phyloP scores from a whole-genome alignment of 1,284 basidiomycete genomes.

The Boletus semigastroideus region DNA sequence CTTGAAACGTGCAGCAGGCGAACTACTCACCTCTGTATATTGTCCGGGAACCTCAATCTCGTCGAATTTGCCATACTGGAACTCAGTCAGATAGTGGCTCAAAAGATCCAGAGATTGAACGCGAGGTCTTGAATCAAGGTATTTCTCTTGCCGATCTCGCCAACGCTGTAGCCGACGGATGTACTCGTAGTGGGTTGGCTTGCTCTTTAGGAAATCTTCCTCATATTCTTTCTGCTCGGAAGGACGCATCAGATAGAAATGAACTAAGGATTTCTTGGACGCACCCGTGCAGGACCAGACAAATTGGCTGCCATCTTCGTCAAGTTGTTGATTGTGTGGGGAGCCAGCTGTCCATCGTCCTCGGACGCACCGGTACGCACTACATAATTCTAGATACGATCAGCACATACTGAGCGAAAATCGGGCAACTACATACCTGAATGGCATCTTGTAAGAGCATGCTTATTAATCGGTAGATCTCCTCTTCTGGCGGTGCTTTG shows the following conservation, averaged over 20 bases:
- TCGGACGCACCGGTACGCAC: slow-evolving; percentile 62
- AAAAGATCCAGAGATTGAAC: slow-evolving; percentile 87
- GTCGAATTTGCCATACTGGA: slow-evolving; percentile 97
- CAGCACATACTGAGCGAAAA: slow-evolving; percentile 1
- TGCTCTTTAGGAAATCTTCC: slow-evolving; percentile 85
- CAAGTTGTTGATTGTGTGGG: slow-evolving; percentile 60
- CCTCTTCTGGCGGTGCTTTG: slow-evolving; percentile 91
- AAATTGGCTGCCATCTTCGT: slow-evolving; percentile 74
- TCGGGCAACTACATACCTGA: slow-evolving; percentile 44
- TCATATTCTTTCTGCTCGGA: slow-evolving; percentile 79
- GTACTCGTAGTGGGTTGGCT: slow-evolving; percentile 85
- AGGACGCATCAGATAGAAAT: slow-evolving; percentile 3
- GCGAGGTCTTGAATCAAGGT: slow-evolving; percentile 81
- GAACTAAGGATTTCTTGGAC: slow-evolving; percentile 21
- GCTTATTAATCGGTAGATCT: slow-evolving; percentile 90
- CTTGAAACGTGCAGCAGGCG: neutral
- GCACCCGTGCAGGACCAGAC: slow-evolving; percentile 63
- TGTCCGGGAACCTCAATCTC: slow-evolving; percentile 99
- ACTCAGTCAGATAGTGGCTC: slow-evolving; percentile 95
- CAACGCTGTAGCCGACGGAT: slow-evolving; percentile 89
- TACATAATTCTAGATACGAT: slow-evolving; percentile 60
- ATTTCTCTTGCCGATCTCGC: slow-evolving; percentile 90
- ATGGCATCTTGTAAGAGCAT: slow-evolving; percentile 78
- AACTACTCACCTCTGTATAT: slow-evolving; percentile 79
- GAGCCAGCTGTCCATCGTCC: slow-evolving; percentile 76